Conservation (phyloP, 2,329 filamentous ascomycete genomes). For the Pseudocercospora musae region DNA sequence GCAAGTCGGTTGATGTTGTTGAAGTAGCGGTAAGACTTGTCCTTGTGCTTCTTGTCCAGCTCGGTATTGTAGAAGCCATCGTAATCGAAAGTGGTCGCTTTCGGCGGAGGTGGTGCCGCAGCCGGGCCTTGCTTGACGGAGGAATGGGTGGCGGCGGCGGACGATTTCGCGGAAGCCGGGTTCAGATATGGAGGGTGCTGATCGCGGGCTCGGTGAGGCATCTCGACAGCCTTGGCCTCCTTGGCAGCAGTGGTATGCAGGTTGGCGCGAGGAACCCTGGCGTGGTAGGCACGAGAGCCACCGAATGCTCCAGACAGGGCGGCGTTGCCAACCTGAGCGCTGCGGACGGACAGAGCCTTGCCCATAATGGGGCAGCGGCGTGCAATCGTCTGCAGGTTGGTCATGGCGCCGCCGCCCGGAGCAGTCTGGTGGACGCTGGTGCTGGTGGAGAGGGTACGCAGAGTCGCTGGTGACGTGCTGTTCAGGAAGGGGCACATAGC, state of each 20-base stretch:
- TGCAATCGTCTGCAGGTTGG: conserved; percentile 90
- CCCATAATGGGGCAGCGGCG: conserved; percentile 98
- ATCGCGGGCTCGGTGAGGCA: conserved; percentile 31
- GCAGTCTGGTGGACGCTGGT: conserved; percentile 63
- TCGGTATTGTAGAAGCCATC: conserved; percentile 83
- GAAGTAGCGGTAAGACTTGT: conserved; percentile 99
- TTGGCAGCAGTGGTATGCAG: conserved; percentile 78
- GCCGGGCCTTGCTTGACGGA: conserved; percentile 31
- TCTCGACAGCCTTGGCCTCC: conserved; percentile 74
- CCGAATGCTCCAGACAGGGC: conserved; percentile 49
- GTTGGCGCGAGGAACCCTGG: conserved; percentile 60
- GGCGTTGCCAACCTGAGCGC: conserved; percentile 47
- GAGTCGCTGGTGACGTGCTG: conserved; percentile 85
- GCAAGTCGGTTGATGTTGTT: conserved; percentile 99
- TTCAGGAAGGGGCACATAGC: conserved; percentile 96
- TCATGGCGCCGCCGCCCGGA: conserved; percentile 82
- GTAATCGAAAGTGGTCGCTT: conserved; percentile 73
- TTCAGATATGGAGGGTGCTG: conserved; percentile 20
- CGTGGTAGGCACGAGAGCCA: conserved; percentile 48
- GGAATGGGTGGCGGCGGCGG: conserved; percentile 9
- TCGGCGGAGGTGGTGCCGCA: conserved; percentile 49
- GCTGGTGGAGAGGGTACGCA: conserved; percentile 81
- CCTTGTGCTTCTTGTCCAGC: conserved; percentile 97
- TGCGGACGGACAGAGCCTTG: conserved; percentile 82
- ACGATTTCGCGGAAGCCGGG: conserved; percentile 14